These are phyloP conservation scores for Sarocladium kiliense DNA, from an alignment of 2,329 filamentous ascomycete species.

Conservation along the genomic window DNA sequence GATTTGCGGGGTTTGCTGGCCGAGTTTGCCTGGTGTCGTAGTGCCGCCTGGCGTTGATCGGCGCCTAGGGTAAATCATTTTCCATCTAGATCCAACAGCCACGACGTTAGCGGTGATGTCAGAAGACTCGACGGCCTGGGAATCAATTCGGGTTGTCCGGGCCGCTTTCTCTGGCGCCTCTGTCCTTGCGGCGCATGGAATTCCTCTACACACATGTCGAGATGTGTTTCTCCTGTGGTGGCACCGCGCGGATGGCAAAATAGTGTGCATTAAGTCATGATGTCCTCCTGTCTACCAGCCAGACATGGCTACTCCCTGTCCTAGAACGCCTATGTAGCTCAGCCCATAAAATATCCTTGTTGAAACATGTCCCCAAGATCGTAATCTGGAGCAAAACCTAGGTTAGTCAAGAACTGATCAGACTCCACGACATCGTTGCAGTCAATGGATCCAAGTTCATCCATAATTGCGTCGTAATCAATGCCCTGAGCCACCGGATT, in stretches of 20 bases:
- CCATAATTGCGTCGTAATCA: conserved; percentile 48
- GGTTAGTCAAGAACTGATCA: conserved; percentile 58
- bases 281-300: background rate
- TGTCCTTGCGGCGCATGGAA: too few species aligned
- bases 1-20: background rate
- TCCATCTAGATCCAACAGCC: background rate
- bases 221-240: too few species aligned
- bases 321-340: background rate
- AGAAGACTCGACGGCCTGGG: conserved; percentile 11
- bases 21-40: background rate
- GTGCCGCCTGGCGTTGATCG: too few species aligned
- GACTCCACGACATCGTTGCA: conserved; percentile 40
- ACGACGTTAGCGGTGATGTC: conserved; percentile 10
- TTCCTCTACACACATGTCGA: too few species aligned
- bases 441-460: conserved; percentile 47
- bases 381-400: conserved; percentile 59
- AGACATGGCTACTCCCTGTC: background rate
- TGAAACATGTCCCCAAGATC: conserved; percentile 50
- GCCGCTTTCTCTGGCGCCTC: too few species aligned
- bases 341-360: conserved; percentile 4
- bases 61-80: background rate
- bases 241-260: too few species aligned
- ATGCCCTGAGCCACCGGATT: conserved; percentile 1
- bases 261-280: background rate
- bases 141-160: too few species aligned